Conservation (phyloP, 2,329 filamentous ascomycete species). For the Diaporthe destruens region DNA sequence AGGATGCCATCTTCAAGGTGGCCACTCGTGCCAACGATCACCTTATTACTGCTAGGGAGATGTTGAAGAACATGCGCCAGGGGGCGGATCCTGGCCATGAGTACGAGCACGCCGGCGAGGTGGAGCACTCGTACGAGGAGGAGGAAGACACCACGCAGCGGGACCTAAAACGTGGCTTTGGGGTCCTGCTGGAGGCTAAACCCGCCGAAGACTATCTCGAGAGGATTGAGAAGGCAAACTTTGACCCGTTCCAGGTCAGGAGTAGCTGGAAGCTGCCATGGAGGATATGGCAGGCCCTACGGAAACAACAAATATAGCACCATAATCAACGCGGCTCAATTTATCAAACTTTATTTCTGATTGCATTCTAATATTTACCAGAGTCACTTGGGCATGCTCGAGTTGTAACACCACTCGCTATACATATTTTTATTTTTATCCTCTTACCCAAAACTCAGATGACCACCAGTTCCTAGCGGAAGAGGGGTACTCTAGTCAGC, state of each 20-base stretch:
- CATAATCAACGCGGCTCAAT: not conserved
- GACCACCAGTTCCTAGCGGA: not conserved
- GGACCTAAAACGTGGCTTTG: constrained; percentile 74
- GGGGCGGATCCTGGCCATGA: constrained; percentile 84
- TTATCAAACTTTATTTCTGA: not conserved
- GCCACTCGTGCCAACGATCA: constrained; percentile 96
- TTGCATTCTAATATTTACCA: not conserved
- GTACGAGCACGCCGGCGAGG: constrained; percentile 88
- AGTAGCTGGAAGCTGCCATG: constrained; percentile 87
- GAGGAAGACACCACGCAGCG: constrained; percentile 53
- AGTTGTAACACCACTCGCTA: not conserved
- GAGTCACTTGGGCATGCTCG: not conserved
- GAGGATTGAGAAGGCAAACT: constrained; percentile 82
- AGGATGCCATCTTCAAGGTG: constrained; percentile 91
- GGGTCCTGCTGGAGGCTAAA: constrained; percentile 83
- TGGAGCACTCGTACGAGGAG: constrained; percentile 68
- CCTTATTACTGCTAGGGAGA: constrained; percentile 91
- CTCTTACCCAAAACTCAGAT: not conserved
- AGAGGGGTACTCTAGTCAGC: too few relatives aligned
- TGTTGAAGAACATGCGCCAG: constrained; percentile 83
- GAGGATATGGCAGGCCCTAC: constrained; percentile 70
- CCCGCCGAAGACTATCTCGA: constrained; percentile 84
- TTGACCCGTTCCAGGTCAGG: constrained; percentile 81
- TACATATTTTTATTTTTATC: not conserved
- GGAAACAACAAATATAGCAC: constrained; percentile 60